Percentiles rank a stretch among this genome's conserved stretches.
Conservation (phyloP, 2,329 filamentous ascomycete genomes). For the Onygena corvina region DNA sequence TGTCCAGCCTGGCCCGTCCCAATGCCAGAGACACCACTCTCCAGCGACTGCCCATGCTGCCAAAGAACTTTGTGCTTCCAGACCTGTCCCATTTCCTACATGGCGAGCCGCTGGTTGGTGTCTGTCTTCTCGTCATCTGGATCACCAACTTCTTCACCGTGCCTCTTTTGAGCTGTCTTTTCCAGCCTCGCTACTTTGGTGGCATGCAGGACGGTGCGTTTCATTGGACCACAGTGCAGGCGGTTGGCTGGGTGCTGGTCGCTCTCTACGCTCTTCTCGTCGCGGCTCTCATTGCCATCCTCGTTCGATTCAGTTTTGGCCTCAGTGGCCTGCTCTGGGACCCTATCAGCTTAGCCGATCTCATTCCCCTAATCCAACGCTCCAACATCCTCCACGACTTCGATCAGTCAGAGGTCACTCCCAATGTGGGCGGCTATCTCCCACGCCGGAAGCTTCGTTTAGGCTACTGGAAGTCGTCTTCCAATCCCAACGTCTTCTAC, state of each 20-base stretch:
- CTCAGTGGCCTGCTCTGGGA: constrained; percentile 78
- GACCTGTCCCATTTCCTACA: constrained; percentile 55
- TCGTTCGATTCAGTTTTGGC: constrained; percentile 52
- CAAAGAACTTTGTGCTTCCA: constrained; percentile 56
- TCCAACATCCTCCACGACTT: constrained; percentile 70
- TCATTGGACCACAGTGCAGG: constrained; percentile 69
- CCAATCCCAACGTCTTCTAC: constrained; percentile 61
- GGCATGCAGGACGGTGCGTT: constrained; percentile 49
- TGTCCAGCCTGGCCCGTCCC: constrained; percentile 53
- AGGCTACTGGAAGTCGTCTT: constrained; percentile 73
- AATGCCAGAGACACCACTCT: constrained; percentile 45
- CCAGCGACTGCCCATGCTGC: constrained; percentile 47
- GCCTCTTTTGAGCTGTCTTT: constrained; percentile 67
- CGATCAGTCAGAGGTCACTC: constrained; percentile 52
- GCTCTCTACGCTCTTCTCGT: constrained; percentile 59
- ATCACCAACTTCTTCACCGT: constrained; percentile 60
- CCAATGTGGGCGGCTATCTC: constrained; percentile 36
- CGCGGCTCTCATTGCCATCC: constrained; percentile 45
- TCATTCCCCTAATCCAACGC: constrained; percentile 63
- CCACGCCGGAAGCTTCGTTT: constrained; percentile 54
- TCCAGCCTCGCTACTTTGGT: constrained; percentile 53
- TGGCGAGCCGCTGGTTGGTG: constrained; percentile 55
- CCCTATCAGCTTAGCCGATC: constrained; percentile 65
- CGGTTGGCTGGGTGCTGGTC: constrained; percentile 65
- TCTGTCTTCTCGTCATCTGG: constrained; percentile 61